Conservation (phyloP, 2,329 filamentous ascomycete species). For the Taxawa tesnikishii region DNA sequence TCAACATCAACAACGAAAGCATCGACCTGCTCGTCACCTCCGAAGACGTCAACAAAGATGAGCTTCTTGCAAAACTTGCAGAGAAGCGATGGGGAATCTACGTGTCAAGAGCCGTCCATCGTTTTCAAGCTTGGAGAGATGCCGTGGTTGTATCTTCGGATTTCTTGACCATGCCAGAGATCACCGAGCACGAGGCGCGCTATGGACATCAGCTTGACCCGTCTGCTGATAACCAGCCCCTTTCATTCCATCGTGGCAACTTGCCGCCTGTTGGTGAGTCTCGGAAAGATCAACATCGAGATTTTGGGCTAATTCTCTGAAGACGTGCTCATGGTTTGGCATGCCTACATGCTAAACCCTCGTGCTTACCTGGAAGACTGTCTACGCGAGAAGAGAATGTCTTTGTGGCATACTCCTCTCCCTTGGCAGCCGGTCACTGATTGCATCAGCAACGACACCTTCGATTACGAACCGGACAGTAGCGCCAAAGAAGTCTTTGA, state of each 20-base stretch:
- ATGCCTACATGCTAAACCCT: conserved; percentile 68
- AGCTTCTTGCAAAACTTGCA: conserved; percentile 39
- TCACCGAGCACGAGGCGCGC: too few relatives aligned
- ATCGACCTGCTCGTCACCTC: conserved; percentile 8
- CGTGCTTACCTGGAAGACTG: conserved; percentile 63
- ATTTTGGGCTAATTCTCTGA: conserved; percentile 17
- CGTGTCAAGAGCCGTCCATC: conserved; percentile 53
- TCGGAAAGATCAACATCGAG: not conserved
- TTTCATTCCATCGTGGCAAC: conserved; percentile 22
- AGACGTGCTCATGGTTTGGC: conserved; percentile 71
- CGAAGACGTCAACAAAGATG: conserved; percentile 19
- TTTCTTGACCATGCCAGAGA: conserved; percentile 1
- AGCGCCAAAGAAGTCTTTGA: conserved; percentile 37
- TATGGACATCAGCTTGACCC: too few relatives aligned
- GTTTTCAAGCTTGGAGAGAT: conserved; percentile 57
- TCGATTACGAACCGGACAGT: conserved; percentile 41
- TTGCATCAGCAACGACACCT: conserved; percentile 44
- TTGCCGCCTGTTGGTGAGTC: conserved; percentile 49
- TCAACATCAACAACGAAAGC: conserved; percentile 31
- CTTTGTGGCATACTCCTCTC: conserved; percentile 50
- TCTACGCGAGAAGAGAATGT: conserved; percentile 43
- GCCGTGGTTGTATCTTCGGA: conserved; percentile 14
- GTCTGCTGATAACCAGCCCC: conserved; percentile 5
- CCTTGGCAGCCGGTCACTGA: conserved; percentile 51
- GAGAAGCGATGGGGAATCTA: conserved; percentile 67